Base-by-base conservation (phyloP, 257 asterid species). In the Solanum sejunctum region DNA sequence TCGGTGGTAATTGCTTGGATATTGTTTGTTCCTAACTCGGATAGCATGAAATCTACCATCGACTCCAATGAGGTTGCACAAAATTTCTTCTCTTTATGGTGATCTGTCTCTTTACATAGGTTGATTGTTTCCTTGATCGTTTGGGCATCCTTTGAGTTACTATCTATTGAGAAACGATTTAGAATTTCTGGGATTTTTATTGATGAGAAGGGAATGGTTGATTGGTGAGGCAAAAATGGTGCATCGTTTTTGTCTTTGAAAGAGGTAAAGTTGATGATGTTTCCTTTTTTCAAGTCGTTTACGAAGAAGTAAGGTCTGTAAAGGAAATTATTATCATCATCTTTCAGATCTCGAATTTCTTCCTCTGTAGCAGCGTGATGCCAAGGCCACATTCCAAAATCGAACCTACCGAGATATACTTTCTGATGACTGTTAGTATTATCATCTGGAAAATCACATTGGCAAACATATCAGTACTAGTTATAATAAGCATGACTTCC, bases 121-220 rank as follows among this genome's bases (percentile, higher is more conserved):
- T 70, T n/a, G 17, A 75, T 84, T 12, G 84, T 45, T 12, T 75
- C 10, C 54, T 75, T 49, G 12, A 84, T 84, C 12, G 8, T 41
- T 60, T 84, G n/a, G 49, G 80, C 80, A 26, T 77, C 66, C 23
- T 39, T 61, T 18, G 84, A 75, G 56, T 51, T 61, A 3, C 85
- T 67, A 21, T 64, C 43, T 15, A 85, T 85, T 12, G 85, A 85
- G 21, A 84, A 84, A 58, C 54, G 10, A 10, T 61, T 85, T 3
- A 72, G 49, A 66, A 84, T 84, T 55, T 86, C 83, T 1, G 55
- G 85, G 16, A 75, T 16, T 81, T 52, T 83, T 28, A 39, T 16
- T 0, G 77, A 86, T 3, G 86, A 57, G 83, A 86, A 86, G 43
- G 84, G 89, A 72, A 82, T 77, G 21, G 88, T 54, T 36, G 54